Evolutionary conservation across 306 rosid species (phyloP).

Genomic region (Begonia masoniana): DNA sequence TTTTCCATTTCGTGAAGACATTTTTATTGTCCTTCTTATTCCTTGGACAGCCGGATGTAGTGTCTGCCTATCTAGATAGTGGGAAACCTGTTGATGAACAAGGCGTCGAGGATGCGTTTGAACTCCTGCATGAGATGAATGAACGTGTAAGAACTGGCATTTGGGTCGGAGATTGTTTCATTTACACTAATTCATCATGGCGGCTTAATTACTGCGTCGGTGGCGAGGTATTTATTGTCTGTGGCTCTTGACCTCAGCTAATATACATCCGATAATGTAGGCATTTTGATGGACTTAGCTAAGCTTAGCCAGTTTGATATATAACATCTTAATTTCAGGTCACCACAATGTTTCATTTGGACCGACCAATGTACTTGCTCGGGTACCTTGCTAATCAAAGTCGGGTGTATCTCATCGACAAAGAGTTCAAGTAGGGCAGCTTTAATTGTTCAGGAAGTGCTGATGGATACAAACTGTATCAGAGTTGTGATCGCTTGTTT

Average conservation of each 20-base stretch:
- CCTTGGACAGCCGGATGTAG: slow-evolving; percentile 77
- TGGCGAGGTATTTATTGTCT: slow-evolving; percentile 64
- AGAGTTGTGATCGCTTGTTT: slow-evolving; percentile 3
- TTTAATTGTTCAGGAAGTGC: slow-evolving; percentile 11
- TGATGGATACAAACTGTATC: slow-evolving; percentile 5
- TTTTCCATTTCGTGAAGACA: slow-evolving; percentile 6
- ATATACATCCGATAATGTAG: slow-evolving; percentile 3
- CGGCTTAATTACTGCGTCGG: slow-evolving; percentile 98
- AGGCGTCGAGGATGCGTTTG: slow-evolving; percentile 97
- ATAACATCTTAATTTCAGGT: slow-evolving; percentile 44
- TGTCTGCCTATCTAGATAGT: slow-evolving; percentile 78
- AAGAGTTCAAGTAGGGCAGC: slow-evolving; percentile 88
- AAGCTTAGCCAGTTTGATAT: slow-evolving; percentile 11
- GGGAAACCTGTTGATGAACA: slow-evolving; percentile 82
- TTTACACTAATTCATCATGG: slow-evolving; percentile 94
- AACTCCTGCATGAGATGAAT: slow-evolving; percentile 87
- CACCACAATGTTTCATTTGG: slow-evolving; percentile 98
- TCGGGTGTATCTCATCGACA: slow-evolving; percentile 87
- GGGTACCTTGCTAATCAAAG: slow-evolving; percentile 98
- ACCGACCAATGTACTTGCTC: slow-evolving; percentile 99
- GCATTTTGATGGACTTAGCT: slow-evolving; percentile 8
- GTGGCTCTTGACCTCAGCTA: background rate
- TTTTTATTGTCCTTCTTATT: background rate
- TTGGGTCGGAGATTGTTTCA: slow-evolving; percentile 99
- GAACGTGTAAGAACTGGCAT: slow-evolving; percentile 96